phyloP scores from a whole-genome alignment of 2,329 filamentous ascomycete species.

The Aureobasidium mangrovei region DNA sequence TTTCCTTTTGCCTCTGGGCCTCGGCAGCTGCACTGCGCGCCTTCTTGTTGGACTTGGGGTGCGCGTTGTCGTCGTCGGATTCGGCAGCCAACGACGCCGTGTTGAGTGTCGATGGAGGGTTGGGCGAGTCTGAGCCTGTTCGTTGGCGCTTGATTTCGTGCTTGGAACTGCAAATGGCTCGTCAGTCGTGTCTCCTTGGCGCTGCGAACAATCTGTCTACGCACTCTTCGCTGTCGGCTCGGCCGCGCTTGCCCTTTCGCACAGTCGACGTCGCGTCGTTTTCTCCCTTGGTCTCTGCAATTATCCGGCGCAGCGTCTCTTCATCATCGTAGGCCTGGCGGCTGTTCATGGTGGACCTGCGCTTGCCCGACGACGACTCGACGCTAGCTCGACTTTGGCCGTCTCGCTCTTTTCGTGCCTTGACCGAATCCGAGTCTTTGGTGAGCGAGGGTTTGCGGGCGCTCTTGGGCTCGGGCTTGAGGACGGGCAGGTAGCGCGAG shows the following conservation, averaged over 20 bases:
- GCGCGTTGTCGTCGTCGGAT: constrained; percentile 52
- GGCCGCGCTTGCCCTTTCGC: constrained; percentile 68
- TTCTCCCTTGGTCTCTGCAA: constrained; percentile 91
- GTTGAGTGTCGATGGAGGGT: constrained; percentile 43
- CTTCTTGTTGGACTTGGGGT: constrained; percentile 29
- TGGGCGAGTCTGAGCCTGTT: constrained; percentile 66
- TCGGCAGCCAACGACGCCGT: constrained; percentile 48
- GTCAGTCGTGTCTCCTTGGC: neutral
- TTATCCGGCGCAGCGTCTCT: constrained; percentile 75
- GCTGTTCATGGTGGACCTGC: constrained; percentile 95
- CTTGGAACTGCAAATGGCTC: constrained; percentile 48
- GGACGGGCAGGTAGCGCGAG: constrained; percentile 54
- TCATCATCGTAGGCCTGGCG: constrained; percentile 94
- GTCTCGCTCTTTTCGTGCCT: constrained; percentile 43
- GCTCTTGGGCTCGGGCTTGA: constrained; percentile 46
- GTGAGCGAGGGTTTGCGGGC: constrained; percentile 57
- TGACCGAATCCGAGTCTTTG: constrained; percentile 40
- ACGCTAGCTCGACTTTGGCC: constrained; percentile 43
- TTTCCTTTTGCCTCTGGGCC: constrained; percentile 52
- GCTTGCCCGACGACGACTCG: constrained; percentile 58
- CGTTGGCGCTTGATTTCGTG: constrained; percentile 71
- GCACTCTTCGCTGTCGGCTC: constrained; percentile 92
- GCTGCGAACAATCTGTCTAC: constrained; percentile 31
- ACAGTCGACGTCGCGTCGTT: constrained; percentile 49
- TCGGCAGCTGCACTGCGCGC: constrained; percentile 38